Evolutionary conservation across 1,284 basidiomycete species (phyloP), one percentile per base, ranked within the genome.

Genomic region (Abortiporus biennis): DNA sequence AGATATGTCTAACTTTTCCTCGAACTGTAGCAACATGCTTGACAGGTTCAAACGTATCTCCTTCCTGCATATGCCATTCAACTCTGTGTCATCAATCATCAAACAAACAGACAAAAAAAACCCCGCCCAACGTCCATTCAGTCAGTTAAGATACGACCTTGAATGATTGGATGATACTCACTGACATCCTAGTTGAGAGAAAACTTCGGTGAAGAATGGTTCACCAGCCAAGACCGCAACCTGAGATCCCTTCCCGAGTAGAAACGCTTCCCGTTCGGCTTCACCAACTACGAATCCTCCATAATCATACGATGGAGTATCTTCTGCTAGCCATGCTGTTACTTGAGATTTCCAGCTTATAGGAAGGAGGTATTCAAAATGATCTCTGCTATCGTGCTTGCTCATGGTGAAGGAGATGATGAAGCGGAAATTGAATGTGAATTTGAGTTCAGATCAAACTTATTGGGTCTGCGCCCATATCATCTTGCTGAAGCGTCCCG

Each of bases 261-360:
- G 77, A 56, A 85, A 86, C 3, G 96, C 96, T 59, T 89, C 84
- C 42, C 92, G 83, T 36, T 76, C 68, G 5, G 77, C 84, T 55
- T 98, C 94, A 15, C 96, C 96, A 11, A 99, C 96, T 25, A 99
- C 93, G 59, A 89, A 98, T 2, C 96, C 96, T 27, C 89, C 95
- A 60, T 92, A 98, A 66, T 99, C 95, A 56, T 98, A 97, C 1
- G 90, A 93, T 1, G 95, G 96, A 0, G 87, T 91, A 61, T 99
- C 95, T 65, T 99, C 95, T 12, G 80, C 78, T 15, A 96, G 78
- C 96, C 95, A 99, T 13, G 64, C 67, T 2, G 76, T 67, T 40
- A 99, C 77, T 52, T 89, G 82, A 1, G 74, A 56, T 60, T 86
- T 93, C 94, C 94, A 96, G 54, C 82, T 90, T 0, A 91, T 89